Evolutionary conservation across 2,329 filamentous ascomycete species (phyloP), one percentile per base, ranked within the genome.

Genomic region (Aspergillus aculeatinus): DNA sequence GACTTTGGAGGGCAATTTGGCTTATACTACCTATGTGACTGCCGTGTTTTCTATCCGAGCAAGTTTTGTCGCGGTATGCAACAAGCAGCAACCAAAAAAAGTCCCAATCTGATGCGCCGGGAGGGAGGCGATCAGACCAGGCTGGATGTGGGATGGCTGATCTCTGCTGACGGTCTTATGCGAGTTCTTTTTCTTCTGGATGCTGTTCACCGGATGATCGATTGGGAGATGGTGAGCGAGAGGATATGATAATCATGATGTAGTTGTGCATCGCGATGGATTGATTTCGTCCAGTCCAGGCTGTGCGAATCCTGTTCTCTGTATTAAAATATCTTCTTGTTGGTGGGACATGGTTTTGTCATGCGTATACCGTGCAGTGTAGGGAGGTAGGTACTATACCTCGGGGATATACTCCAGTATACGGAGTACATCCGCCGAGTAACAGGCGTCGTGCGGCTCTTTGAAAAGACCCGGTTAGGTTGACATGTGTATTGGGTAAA

Each of bases 271-370:
- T 52, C 31, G 23, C n/a, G 23, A 23, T 57, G 27, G 27, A 6
- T 10, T 6, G 27, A 39, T 58, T 58, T 33, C 51, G 25, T 48
- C 44, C 42, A 3, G 12, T 48, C 49, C 42, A 4, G 12, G 4
- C 12, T 35, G 33, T 35, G 33, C 14, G 4, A 12, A 35, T 35
- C 11, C 27, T 27, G 7, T 27, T 11, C 11, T 35, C 4, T 35
- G 33, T 60, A 54, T 60, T 44, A 54, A 58, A 35, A 42, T 29
- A 19, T 25, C 42, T 49, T 21, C 44, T 12, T 31, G 25, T 19
- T 25, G 39, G 54, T 31, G 19, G 23, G n/a, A 23, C n/a, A 31
- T 47, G 48, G 23, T 48, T 59, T 59, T 19, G 21, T 23, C 55
- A 48, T 59, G 47, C 25, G 50, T 2, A 29, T 29, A 29, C 27